Base-by-base conservation (phyloP, 257 asterid species). In the Orobanche coerulescens region DNA sequence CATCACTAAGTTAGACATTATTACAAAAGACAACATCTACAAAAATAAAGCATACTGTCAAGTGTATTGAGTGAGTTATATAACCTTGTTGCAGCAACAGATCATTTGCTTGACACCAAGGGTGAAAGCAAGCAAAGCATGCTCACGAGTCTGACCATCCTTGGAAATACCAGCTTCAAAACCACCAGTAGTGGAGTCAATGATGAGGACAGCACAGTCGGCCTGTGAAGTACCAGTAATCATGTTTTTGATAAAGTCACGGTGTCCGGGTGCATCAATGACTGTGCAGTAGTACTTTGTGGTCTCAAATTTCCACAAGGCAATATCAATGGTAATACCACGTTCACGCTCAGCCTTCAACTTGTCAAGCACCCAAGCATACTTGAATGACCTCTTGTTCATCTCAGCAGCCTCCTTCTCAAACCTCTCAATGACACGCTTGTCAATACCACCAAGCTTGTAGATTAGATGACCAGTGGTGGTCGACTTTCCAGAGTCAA, bases 71-170 rank as follows among this genome's bases (percentile, higher is more conserved):
- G n/a, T n/a, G n/a, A n/a, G n/a, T n/a, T n/a, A n/a, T n/a, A n/a
- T n/a, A n/a, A 83, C 95, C 92, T 86, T 86, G 87, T 86, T 86
- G 46, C 95, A 86, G 67, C 95, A 86, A 49, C 95, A 83, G 16
- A 86, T 83, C 95, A 86, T 86, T 64, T 86, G 95, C 81, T 67
- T 83, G 36, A 86, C 95, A 58, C 95, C 92, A 16, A 86, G 95
- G 20, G 95, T 86, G 74, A 86, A 86, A 55, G 95, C 92, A 66
- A 86, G 89, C 61, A 86, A n/a, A 0, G 95, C 95, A 33, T 86
- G 95, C 81, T 86, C 95, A 66, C 95, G 89, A 51, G 95, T 86
- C 83, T 86, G 95, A 10, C 95, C 95, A 36, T 83, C 95, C 87
- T 86, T 86, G 15, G 95, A 86, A 37, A 86, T 86, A 70, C 95